Base-by-base conservation (phyloP, 768 basidiomycete species). In the Cantharellus cinnabarinus region DNA sequence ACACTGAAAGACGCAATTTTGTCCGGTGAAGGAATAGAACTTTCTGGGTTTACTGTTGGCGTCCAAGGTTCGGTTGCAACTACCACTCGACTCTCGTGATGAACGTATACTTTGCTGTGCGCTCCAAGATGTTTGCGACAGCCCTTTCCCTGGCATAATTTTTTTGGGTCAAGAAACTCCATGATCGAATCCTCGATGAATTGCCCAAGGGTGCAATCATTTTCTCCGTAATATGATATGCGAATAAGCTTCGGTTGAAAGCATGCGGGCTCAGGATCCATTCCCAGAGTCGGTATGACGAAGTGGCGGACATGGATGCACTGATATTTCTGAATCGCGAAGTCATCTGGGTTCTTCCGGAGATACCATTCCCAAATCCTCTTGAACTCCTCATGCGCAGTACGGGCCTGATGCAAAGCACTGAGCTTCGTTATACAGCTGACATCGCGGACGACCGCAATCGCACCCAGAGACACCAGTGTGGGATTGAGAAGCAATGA, bases 341-440 rank as follows among this genome's bases (percentile, higher is more conserved):
- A 83, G 66, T 88, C 85, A 65, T 90, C 87, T 7, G 72, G 67
- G 66, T 91, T 89, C 70, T 89, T 86, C 56, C 86, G 79, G 5
- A 87, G 72, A 66, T 94, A 94, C 91, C 90, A 95, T 65, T 90
- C 87, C 91, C 93, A 97, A 38, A 94, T 79, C 50, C 87, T 81
- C 42, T 85, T 78, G 63, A 89, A 85, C 64, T 94, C 89, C 64
- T 84, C 83, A 59, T 91, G 86, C 63, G 83, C 82, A 75, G 81
- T 83, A 67, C 84, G 81, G 42, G 86, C 71, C 42, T 80, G 73
- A 53, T 76, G 77, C 44, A 85, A 77, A 20, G 75, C 77, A 65
- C 87, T 89, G 66, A 91, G 83, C 42, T 81, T 71, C 5, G 75
- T 70, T 54, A 95, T 88, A 64, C 91, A 87, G 38, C 77, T 72